Evolutionary conservation across 2,329 filamentous ascomycete genomes (phyloP), one percentile per base, ranked within the genome.

Genomic region (Stenocarpella maydis): DNA sequence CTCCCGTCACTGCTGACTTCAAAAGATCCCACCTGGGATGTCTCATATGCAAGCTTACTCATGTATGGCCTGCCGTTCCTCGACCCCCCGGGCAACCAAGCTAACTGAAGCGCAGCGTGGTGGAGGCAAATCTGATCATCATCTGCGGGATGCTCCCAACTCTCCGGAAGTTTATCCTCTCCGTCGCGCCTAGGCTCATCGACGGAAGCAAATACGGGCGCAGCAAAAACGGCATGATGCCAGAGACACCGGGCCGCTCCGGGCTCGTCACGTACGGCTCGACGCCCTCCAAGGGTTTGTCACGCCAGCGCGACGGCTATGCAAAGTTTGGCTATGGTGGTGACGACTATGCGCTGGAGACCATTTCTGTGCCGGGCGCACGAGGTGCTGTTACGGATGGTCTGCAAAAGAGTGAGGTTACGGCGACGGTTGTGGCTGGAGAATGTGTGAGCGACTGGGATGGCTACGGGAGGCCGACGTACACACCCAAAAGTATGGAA

Each of bases 91-190:
- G 10, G 10, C 15, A 7, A 14, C 8, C 45, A 58, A 24, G 10
- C 54, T 68, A 17, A 68, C 39, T 65, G 19, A 60, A 78, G 2
- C 77, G 76, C 77, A 78, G 76, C 75, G 75, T 80, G 47, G 73
- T 82, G 43, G 81, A 83, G 69, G 73, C 76, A 0, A 83, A 83
- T 47, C 75, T 83, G 0, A 77, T 82, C 63, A 76, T 83, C 34
- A 79, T 81, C 15, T 83, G 80, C 72, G 80, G 79, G 24, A 80
- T 79, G 26, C 76, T 82, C 41, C 80, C 81, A 0, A 82, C 81
- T 0, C 71, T 83, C 1, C 77, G 79, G 31, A 79, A 79, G 21
- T 83, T 82, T 75, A 75, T 82, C 69, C 75, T 75, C 2, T 78
- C 81, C 65, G 74, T 82, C 14, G 76, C 79, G 0, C 80, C 80